Base-by-base conservation (phyloP, 2,329 filamentous ascomycete genomes). In the Ambrosiella xylebori region DNA sequence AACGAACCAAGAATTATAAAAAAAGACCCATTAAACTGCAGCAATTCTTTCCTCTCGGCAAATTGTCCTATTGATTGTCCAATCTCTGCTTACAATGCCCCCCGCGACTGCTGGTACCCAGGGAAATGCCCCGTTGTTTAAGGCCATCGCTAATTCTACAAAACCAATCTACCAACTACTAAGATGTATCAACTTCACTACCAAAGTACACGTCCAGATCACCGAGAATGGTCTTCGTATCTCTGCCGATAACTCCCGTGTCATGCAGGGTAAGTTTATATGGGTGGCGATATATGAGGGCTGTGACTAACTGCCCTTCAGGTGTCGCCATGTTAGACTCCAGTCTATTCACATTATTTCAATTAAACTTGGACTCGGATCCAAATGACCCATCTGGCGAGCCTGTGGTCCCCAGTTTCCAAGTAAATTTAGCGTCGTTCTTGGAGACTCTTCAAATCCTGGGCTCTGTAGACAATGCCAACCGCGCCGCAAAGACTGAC, bases 371-470 rank as follows among this genome's bases (percentile, higher is more conserved):
- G 60, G 67, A 68, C 1, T n/a, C 51, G 7, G 72, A 68, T 35
- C 59, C 67, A 0, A 68, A 74, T 3, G 13, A n/a, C 52, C 6
- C 37, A 13, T n/a, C 12, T 19, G 38, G 19, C 3, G 52, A 54
- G 15, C n/a, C 15, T 13, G 37, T 27, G 8, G 76, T 80, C 37
- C 83, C 87, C 7, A 80, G 78, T 56, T 98, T 98, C 67, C 85
- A 94, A 67, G 84, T 97, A 63, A 93, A 89, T 1, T 79, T 98
- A 7, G 77, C 84, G 3, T 87, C 91, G 15, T 78, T 98, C 2
- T 80, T 98, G 57, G 93, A 97, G 71, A 95, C 91, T 0, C 77
- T 98, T 7, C 91, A 96, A 66, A 97, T 98, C 54, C 95, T 98
- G 66, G 88, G 88, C 54, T 82, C 90, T n/a, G 80, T 90, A 51